A percentile compares a stretch with the other conserved stretches of the same genome.
These are phyloP conservation scores for Orbilia oligospora DNA, from an alignment of 2,329 filamentous ascomycete species.

Conservation along the genomic window DNA sequence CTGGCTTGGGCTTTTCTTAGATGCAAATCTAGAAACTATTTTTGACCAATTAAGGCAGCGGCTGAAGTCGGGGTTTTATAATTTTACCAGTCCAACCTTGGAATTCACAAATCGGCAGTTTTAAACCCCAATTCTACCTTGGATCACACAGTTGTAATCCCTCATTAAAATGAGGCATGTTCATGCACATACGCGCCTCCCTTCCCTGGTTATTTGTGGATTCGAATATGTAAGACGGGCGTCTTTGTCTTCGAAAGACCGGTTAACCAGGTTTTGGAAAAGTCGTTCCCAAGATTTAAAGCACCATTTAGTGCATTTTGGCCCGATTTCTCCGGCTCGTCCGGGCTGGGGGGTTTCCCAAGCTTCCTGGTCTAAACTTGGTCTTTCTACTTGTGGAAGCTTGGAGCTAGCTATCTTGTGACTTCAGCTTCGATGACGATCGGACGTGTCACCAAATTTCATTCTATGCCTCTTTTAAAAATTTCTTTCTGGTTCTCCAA, in stretches of 20 bases:
- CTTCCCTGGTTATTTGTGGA: constrained; percentile 22
- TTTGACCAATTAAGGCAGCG: constrained; percentile 3
- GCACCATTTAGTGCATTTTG: constrained; percentile 16
- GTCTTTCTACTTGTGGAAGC: background rate
- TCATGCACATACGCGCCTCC: constrained; percentile 15
- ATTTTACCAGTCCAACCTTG: background rate
- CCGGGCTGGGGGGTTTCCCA: background rate
- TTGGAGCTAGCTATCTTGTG: constrained; percentile 16
- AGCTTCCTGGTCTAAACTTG: background rate
- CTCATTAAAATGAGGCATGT: constrained; percentile 13
- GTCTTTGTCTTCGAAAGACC: constrained; percentile 1
- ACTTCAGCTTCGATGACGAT: background rate
- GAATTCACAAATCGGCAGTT: background rate
- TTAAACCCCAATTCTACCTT: constrained; percentile 9
- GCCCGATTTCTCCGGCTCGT: constrained; percentile 21
- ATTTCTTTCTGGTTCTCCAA: no score
- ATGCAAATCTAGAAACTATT: background rate
- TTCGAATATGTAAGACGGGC: background rate
- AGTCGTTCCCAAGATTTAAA: constrained; percentile 24
- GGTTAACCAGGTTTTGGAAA: constrained; percentile 21
- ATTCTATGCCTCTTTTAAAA: background rate
- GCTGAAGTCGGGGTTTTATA: constrained; percentile 15
- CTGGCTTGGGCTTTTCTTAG: constrained; percentile 19
- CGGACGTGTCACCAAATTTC: background rate
- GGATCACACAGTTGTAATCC: constrained; percentile 17